Evolutionary conservation across 2,329 filamentous ascomycete species (phyloP).

Genomic region (Alternaria incomplexa): DNA sequence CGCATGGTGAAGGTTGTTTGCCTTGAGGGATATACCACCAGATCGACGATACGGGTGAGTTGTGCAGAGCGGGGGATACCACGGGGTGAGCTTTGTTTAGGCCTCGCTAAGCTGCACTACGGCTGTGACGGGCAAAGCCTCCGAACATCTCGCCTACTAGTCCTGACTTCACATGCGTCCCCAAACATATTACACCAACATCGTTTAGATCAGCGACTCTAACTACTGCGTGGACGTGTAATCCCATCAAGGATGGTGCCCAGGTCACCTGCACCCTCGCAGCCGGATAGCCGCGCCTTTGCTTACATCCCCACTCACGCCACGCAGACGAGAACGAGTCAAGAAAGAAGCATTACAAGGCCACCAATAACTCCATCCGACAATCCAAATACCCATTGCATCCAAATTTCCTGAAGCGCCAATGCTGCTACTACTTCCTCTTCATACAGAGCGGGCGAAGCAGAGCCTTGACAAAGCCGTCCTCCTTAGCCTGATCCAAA

Average conservation of each 20-base stretch:
- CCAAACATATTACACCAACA: background rate
- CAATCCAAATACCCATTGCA: background rate
- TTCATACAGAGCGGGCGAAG: slow-evolving; percentile 6
- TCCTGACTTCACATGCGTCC: slow-evolving; percentile 13
- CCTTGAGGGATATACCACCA: slow-evolving; percentile 4
- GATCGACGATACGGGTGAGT: slow-evolving; percentile 11
- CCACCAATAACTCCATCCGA: background rate
- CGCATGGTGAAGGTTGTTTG: slow-evolving; percentile 5
- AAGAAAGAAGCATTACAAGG: background rate
- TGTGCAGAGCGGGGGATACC: slow-evolving; percentile 10
- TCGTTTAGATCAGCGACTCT: background rate
- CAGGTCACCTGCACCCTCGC: background rate
- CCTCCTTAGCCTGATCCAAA: slow-evolving; percentile 12
- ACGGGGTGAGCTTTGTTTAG: slow-evolving; percentile 1
- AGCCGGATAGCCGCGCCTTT: background rate
- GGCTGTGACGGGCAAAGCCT: slow-evolving; percentile 7
- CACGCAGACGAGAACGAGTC: background rate
- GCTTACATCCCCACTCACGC: background rate
- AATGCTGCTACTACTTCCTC: background rate
- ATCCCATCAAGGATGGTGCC: background rate
- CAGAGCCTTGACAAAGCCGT: slow-evolving; percentile 18
- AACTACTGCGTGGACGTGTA: background rate
- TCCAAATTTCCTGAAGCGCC: background rate
- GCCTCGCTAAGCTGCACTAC: slow-evolving; percentile 10
- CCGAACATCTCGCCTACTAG: slow-evolving; percentile 2